Base-by-base conservation (phyloP, 345 rosid species). In the Draba incana region DNA sequence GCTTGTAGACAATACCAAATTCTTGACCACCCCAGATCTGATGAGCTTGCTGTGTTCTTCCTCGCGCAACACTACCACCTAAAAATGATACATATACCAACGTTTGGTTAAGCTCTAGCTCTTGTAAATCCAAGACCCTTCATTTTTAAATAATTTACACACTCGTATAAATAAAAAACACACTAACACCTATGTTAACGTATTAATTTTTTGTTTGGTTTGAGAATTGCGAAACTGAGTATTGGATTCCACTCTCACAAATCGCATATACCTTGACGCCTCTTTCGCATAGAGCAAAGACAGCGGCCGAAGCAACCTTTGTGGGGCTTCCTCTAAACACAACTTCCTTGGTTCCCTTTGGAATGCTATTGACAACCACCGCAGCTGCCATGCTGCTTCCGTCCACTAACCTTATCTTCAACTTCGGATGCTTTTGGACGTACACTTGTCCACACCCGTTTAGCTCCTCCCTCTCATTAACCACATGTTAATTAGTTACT, bases 381-480 rank as follows among this genome's bases (percentile, higher is more conserved):
- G 82, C 83, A 37, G 74, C 82, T 10, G 86, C 84, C 62, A 82
- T 62, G 65, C 84, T 81, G 52, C 81, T 84, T 35, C 88, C 86
- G 49, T 84, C 88, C 39, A 82, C 88, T 64, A 80, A 28, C 57
- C 69, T 84, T 16, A 77, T 57, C 57, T 54, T 84, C 38, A 84
- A 71, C 20, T 84, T 41, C 0, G 82, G 77, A 33, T 82, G 16
- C 77, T 68, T 82, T 61, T 79, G 60, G 5, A 82, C 38, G 45
- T 79, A 82, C 2, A 77, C 6, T 55, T 81, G 72, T n/a, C 83
- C 88, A 44, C 76, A 65, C 24, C 57, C 48, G 38, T 84, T 84
- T 28, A 82, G 62, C 57, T 77, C 75, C 70, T 47, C 57, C 15
- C 47, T 15, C 68, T 68, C 16, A 14, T 37, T 28, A 35, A 54